Percentiles rank a stretch among this genome's conserved stretches.
Evolutionary conservation across 2,329 filamentous ascomycete genomes (phyloP).

Genomic region (Plenodomus lindquistii): DNA sequence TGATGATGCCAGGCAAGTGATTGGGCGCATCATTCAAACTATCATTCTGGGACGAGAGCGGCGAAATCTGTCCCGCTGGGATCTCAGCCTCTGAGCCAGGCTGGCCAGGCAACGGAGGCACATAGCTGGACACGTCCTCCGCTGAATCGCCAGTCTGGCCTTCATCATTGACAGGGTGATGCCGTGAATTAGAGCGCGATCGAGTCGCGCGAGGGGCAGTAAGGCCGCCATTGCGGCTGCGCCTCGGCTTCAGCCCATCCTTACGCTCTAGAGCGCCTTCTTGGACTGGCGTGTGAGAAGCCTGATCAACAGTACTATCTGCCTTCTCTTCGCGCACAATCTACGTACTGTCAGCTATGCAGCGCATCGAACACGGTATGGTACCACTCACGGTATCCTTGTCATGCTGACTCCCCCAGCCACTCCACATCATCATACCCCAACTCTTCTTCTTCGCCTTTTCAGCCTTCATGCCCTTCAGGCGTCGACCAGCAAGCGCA

Average conservation of each 20-base stretch:
- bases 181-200: constrained; percentile 34
- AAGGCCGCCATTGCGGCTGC: constrained; percentile 10
- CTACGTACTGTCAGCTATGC: constrained; percentile 19
- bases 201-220: constrained; percentile 9
- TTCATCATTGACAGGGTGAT: constrained; percentile 37
- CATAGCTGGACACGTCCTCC: constrained; percentile 27
- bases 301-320: constrained; percentile 23
- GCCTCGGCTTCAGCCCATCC: constrained; percentile 1
- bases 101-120: constrained; percentile 26
- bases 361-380: constrained; percentile 1
- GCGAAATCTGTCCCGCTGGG: constrained; percentile 20
- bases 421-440: constrained; percentile 80
- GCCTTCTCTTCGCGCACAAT: constrained; percentile 40
- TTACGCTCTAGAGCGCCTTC: constrained; percentile 43
- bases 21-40: constrained; percentile 2
- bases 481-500: constrained; percentile 74
- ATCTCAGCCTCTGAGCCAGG: constrained; percentile 33
- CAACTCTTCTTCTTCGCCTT: constrained; percentile 68
- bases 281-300: constrained; percentile 4
- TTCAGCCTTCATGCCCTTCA: constrained; percentile 51
- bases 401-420: constrained; percentile 90
- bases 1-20: constrained; percentile 18
- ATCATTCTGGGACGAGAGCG: constrained; percentile 19
- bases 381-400: constrained; percentile 65
- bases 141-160: constrained; percentile 30